Evolutionary conservation across 176 grass and related monocot genomes (phyloP), one percentile per base, ranked within the genome.

Genomic region (Triticum turgidum): DNA sequence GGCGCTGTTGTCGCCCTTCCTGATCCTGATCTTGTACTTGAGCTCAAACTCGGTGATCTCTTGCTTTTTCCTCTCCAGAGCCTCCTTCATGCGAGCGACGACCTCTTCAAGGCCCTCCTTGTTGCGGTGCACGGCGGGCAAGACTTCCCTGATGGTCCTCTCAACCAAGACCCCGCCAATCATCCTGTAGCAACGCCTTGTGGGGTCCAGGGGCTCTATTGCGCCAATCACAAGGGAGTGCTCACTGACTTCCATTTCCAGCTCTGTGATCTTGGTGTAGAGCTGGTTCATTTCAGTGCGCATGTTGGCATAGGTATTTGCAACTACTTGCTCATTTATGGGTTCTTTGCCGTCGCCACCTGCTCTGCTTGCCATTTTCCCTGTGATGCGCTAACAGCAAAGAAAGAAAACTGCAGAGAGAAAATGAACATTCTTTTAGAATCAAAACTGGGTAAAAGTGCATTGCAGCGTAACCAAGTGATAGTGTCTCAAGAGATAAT

Each of bases 1-100:
- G 0, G 87, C 12, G 0, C 88, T 79, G 9, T 13, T 89, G 45
- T 94, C 96, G 1, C 77, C 88, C 63, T 88, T 94, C 76, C 56
- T 89, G 67, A 96, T 96, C 62, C 92, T 92, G 78, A 99, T 99
- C 90, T 99, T 94, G 82, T 94, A 96, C 89, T 91, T 99, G 61
- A 96, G 77, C 86, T 99, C 94, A 10, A 96, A 96, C 68, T 99
- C 92, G 0, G 90, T 81, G 65, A 94, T 86, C 80, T 99, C 94
- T 45, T 92, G 90, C 88, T 91, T 96, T 30, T 99, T 94, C 69
- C 86, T 96, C 87, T 99, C 94, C 63, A 99, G 83, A 1, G 94
- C 83, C 69, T 94, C 94, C 0, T 99, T 86, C 77, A 99, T 91
- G 69, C 97, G 91, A 6, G 88, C 70, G 2, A 99, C 73, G 1